Evolutionary conservation across 805 yeast species (phyloP).

Genomic region (Saturnispora serradocipensis): DNA sequence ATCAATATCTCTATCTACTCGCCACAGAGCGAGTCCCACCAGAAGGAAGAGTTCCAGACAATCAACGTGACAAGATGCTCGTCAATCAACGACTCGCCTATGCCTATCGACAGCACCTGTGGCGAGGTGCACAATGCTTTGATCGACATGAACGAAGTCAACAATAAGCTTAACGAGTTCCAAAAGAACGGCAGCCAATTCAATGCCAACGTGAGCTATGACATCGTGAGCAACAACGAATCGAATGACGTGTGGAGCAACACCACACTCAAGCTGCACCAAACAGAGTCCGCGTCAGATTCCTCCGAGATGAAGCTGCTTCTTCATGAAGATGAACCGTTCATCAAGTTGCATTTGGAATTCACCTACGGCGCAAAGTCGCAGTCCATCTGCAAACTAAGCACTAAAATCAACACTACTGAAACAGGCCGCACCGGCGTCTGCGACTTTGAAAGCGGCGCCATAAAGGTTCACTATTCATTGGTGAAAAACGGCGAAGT

Average conservation of each 20-base stretch:
- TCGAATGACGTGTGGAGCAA: not conserved
- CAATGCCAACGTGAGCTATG: not conserved
- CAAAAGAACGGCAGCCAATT: not conserved
- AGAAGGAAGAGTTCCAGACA: not conserved
- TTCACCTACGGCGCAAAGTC: not conserved
- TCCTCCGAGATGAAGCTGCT: conserved; percentile 3
- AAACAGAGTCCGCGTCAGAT: not conserved
- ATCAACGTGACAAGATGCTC: not conserved
- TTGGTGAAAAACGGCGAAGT: conserved; percentile 17
- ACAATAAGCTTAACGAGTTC: not conserved
- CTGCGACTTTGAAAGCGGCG: conserved; percentile 5
- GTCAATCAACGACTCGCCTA: not conserved
- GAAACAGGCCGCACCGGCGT: not conserved
- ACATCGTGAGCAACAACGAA: not conserved
- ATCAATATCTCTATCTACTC: not conserved
- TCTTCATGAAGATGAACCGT: conserved; percentile 19
- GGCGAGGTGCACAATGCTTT: not conserved
- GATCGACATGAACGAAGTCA: not conserved
- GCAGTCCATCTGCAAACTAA: conserved; percentile 4
- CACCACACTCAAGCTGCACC: not conserved
- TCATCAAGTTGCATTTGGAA: conserved; percentile 15
- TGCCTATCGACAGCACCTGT: not conserved
- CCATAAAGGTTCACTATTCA: conserved; percentile 11
- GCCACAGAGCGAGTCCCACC: not conserved
- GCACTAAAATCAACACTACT: conserved; percentile 4